A percentile compares a stretch with the other conserved stretches of the same genome.
Evolutionary conservation across 2,329 filamentous ascomycete species (phyloP).

Genomic region (Fusarium tupiense): DNA sequence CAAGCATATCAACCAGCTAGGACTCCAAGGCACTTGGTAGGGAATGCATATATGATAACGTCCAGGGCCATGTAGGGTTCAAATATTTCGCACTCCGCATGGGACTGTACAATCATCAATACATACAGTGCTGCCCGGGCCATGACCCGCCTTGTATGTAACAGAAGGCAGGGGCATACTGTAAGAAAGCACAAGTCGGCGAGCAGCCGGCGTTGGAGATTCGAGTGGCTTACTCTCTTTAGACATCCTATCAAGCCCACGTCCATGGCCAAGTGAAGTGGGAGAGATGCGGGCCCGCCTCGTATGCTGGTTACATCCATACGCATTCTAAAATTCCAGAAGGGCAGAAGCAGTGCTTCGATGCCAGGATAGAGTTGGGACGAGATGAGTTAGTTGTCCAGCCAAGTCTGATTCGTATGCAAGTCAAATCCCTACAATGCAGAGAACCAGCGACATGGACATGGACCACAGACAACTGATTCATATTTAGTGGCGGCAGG

Average conservation of each 20-base stretch:
- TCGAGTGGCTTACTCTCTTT: conserved; percentile 17
- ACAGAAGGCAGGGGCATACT: conserved; percentile 34
- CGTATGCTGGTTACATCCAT: background rate
- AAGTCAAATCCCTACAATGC: conserved; percentile 17
- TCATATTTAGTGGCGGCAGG: conserved; percentile 33
- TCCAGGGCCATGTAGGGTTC: background rate
- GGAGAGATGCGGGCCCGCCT: conserved; percentile 3
- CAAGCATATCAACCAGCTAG: background rate
- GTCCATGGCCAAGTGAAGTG: conserved; percentile 18
- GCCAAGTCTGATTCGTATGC: conserved; percentile 26
- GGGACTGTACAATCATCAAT: conserved; percentile 5
- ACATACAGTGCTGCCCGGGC: conserved; percentile 22
- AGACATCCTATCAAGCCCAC: conserved; percentile 18
- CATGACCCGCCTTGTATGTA: conserved; percentile 40
- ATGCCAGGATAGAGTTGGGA: conserved; percentile 23
- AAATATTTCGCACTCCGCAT: background rate
- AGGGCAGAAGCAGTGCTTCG: background rate
- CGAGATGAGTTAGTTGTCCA: conserved; percentile 28
- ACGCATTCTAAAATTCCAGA: background rate
- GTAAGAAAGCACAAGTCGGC: conserved; percentile 12
- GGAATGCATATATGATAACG: background rate
- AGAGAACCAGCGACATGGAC: conserved; percentile 28
- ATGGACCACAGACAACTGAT: conserved; percentile 17
- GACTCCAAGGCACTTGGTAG: background rate
- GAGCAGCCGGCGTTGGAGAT: conserved; percentile 21